Base-by-base conservation (phyloP, 2,329 filamentous ascomycete species). In the Ramularia endophylla region DNA sequence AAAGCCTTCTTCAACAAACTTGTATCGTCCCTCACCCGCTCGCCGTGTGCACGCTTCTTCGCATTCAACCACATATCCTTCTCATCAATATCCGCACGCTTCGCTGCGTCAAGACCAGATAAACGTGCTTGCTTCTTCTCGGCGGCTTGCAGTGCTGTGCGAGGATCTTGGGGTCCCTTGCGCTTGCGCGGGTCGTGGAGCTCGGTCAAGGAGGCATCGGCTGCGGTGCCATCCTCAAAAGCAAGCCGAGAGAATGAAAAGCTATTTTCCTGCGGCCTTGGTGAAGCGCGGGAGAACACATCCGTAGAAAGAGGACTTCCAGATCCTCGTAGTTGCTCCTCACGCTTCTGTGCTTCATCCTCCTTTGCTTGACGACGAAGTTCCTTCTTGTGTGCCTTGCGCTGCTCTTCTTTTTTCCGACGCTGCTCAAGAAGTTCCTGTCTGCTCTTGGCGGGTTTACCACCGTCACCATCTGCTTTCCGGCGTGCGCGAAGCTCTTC, bases 31-130 rank as follows among this genome's bases (percentile, higher is more conserved):
- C 80, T 81, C 25, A 95, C 83, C 61, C 87, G 85, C 60, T 95
- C 89, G 36, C 92, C 92, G 62, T 94, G 86, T 1, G 84, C 87
- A 17, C 85, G 81, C 65, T 87, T 87, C 65, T 90, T 84, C 2
- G 92, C 92, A 35, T 85, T 90, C 44, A 95, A 73, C 92, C 92
- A 98, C 43, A 82, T 72, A 57, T 98, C 90, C 71, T 97, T 97
- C 65, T 95, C 87, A 46, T 88, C 81, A 32, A 97, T 83, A 45
- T 94, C 86, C 47, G 81, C 81, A 41, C 85, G 83, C 69, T 95
- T 94, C 52, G 80, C 77, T 1, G 83, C 78, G 55, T 90, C 85
- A 58, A 95, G 77, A 19, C 71, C 76, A 32, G 81, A 76, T 20
- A 97, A 69, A 19, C 88, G 83, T 56, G 83, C 80, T 68, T 89